Conservation (phyloP, 306 rosid genomes). For the Begonia masoniana region DNA sequence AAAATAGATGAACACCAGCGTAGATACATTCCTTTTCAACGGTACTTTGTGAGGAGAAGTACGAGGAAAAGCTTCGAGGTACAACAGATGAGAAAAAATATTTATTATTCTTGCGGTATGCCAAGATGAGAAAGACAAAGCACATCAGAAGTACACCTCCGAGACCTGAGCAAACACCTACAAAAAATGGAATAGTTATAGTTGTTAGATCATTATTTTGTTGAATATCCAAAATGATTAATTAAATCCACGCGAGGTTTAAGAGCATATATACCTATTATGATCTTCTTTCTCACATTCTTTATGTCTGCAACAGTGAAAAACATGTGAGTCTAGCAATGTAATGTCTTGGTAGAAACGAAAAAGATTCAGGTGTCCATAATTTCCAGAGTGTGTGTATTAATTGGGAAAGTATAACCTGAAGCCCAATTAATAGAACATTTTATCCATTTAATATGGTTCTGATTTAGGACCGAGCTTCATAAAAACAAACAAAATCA, state of each 20-base stretch:
- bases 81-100: slow-evolving; percentile 4
- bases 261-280: slow-evolving; percentile 31
- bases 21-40: slow-evolving; percentile 35
- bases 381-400: no score
- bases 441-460: no score
- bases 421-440: no score
- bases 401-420: no score
- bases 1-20: slow-evolving; percentile 34
- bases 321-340: no score
- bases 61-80: slow-evolving; percentile 28
- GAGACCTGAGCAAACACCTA: slow-evolving; percentile 17
- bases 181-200: not conserved
- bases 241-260: not conserved
- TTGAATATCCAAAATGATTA: no score
- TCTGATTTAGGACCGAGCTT: no score
- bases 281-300: not conserved
- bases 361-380: no score
- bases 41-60: slow-evolving; percentile 17
- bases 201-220: no score
- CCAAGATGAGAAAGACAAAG: slow-evolving; percentile 1
- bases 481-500: no score
- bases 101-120: slow-evolving; percentile 18
- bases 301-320: not conserved
- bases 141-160: slow-evolving; percentile 5
- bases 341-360: no score